Base-by-base conservation (phyloP, 805 yeast species). In the Sugiyamaella americana region DNA sequence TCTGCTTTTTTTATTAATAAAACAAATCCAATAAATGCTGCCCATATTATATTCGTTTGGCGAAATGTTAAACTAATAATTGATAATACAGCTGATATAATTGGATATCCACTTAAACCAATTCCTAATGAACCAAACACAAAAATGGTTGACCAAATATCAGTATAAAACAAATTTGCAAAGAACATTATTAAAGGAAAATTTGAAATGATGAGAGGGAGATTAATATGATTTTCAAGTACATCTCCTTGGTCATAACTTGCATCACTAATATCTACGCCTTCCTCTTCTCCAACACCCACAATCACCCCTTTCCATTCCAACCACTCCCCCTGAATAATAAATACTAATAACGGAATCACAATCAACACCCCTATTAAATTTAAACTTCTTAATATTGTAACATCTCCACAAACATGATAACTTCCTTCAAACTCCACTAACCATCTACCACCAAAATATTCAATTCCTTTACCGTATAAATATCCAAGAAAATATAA, bases 1-100 rank as follows among this genome's bases (percentile, higher is more conserved):
- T 26, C 32, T 13, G 32, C 32, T 26, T 13, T 35, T 6, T 13
- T 8, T 6, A 35, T 18, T 13, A 35, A 8, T 21, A 35, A 8
- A 1, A 19, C 62, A 0, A 77, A 73, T 44, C 78, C 66, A 0
- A 82, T 69, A 53, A 85, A 80, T 0, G 75, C 79, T 11, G 79
- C 73, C 98, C 98, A 93, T 0, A 88, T 70, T 29, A 93, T 80
- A 58, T 93, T 93, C 0, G 98, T 93, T 58, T 93, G 98, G 52
- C 98, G 75, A 60, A 93, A 82, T 59, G 76, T 66, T 32, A 93
- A 69, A 58, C 95, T 83, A 3, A 72, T 23, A 3, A 79, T 72
- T 0, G 86, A 85, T 21, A 81, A 54, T 3, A 75, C 2, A 0
- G 83, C 82, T 48, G 87, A 71, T 1, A 70, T 16, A 26, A 11